Percentiles rank a stretch among this genome's conserved stretches.
Evolutionary conservation across 2,329 filamentous ascomycete species (phyloP).

Genomic region (Talaromyces sp.): DNA sequence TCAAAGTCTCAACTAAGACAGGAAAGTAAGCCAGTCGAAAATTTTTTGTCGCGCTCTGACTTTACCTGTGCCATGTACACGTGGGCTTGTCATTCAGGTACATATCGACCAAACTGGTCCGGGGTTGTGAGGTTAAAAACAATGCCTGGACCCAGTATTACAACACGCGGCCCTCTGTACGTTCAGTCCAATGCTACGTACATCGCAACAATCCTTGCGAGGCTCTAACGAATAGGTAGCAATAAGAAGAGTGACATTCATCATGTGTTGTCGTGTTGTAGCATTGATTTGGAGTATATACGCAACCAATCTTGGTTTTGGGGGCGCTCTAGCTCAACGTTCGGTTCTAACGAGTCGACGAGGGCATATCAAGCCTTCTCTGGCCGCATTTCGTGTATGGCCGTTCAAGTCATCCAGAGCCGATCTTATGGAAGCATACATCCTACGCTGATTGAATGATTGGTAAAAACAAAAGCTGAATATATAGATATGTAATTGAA

Average conservation of each 20-base stretch:
- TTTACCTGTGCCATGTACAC: background rate
- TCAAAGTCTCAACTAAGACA: background rate
- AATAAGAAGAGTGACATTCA: background rate
- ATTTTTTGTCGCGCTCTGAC: background rate
- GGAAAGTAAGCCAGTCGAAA: background rate
- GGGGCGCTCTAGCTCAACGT: background rate
- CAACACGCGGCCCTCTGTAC: background rate
- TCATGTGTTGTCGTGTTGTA: background rate
- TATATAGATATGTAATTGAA: background rate
- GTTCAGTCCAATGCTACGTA: background rate
- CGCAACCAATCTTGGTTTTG: background rate
- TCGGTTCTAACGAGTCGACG: background rate
- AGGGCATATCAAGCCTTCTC: background rate
- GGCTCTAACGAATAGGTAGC: background rate
- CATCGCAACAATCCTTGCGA: background rate
- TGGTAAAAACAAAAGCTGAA: no score
- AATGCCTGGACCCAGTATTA: background rate
- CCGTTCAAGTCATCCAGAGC: background rate
- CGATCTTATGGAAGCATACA: background rate
- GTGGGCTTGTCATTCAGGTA: background rate
- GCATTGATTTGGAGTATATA: background rate
- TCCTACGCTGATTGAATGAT: background rate
- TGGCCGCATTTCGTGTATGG: background rate
- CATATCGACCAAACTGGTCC: background rate
- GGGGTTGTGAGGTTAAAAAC: background rate